phyloP scores from a whole-genome alignment of 179 eudicot species.

The Vitellaria paradoxa region DNA sequence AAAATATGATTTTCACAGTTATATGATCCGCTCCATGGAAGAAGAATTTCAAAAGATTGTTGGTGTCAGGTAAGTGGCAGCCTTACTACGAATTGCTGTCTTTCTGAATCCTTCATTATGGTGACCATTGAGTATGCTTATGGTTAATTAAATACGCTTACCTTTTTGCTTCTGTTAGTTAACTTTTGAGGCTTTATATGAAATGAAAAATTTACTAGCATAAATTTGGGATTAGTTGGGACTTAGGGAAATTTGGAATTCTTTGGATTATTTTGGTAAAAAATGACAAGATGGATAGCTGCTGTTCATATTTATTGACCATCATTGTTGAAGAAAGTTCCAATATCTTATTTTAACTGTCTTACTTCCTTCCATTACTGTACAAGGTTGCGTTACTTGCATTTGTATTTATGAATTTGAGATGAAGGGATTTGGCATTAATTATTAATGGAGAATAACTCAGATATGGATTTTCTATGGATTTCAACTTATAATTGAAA shows the following conservation, averaged over 20 bases:
- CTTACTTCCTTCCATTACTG: background rate
- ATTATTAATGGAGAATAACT: too few relatives aligned
- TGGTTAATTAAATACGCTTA: background rate
- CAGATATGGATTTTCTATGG: too few relatives aligned
- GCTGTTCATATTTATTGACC: background rate
- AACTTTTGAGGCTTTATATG: background rate
- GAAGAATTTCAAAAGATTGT: slow-evolving; percentile 96
- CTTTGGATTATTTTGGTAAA: background rate
- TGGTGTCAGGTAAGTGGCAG: slow-evolving; percentile 73
- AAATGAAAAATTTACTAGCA: background rate
- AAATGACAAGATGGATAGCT: background rate
- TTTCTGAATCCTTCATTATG: slow-evolving; percentile 6
- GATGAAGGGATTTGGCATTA: too few relatives aligned
- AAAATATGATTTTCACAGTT: slow-evolving; percentile 98
- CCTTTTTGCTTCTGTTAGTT: background rate
- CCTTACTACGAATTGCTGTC: slow-evolving; percentile 4
- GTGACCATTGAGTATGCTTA: background rate
- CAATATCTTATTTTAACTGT: background rate
- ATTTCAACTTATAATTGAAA: too few relatives aligned
- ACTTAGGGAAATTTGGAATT: background rate
- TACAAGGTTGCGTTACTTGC: too few relatives aligned
- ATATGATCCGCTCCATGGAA: slow-evolving; percentile 98
- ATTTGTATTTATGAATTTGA: too few relatives aligned
- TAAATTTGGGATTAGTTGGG: background rate
- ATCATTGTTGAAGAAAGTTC: background rate